Evolutionary conservation across 352 stramenopile genomes (phyloP).

Genomic region (Thraustochytrium striatum): DNA sequence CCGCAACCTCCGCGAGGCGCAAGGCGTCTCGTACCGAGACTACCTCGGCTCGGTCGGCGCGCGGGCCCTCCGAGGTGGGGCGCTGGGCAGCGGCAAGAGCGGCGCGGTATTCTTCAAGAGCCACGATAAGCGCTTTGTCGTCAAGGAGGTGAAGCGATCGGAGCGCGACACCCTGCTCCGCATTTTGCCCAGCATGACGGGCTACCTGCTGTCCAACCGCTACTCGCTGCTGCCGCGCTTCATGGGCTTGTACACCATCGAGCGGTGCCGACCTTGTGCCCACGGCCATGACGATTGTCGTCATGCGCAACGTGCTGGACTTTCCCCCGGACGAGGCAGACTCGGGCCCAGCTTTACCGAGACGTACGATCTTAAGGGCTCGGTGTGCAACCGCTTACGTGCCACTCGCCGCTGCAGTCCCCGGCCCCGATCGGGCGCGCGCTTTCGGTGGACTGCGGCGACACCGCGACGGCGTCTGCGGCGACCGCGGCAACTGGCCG

Average conservation of each 20-base stretch:
- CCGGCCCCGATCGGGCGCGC: background rate
- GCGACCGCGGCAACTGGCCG: background rate
- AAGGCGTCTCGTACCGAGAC: background rate
- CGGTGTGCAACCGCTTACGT: slow-evolving; percentile 44
- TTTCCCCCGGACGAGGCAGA: background rate
- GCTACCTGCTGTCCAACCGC: background rate
- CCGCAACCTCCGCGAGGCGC: slow-evolving; percentile 32
- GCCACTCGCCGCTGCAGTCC: background rate
- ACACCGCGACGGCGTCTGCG: background rate
- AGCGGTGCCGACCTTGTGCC: background rate
- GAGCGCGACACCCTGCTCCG: background rate
- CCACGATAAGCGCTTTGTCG: slow-evolving; percentile 9
- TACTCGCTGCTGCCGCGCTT: slow-evolving; percentile 42
- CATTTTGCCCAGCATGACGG: slow-evolving; percentile 30
- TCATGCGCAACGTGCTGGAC: slow-evolving; percentile 47
- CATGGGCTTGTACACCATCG: slow-evolving; percentile 42
- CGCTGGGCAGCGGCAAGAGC: slow-evolving; percentile 21
- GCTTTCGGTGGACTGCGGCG: background rate
- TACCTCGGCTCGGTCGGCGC: background rate
- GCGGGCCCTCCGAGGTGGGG: background rate
- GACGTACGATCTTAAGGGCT: slow-evolving; percentile 49
- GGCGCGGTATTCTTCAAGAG: slow-evolving; percentile 45
- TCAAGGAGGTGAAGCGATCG: slow-evolving; percentile 33
- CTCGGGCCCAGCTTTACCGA: background rate
- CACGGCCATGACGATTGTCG: slow-evolving; percentile 36